Percentiles rank a stretch among this genome's conserved stretches.
These are phyloP conservation scores for Tephrocybe rancida DNA, from an alignment of 768 basidiomycete species.

Conservation along the genomic window DNA sequence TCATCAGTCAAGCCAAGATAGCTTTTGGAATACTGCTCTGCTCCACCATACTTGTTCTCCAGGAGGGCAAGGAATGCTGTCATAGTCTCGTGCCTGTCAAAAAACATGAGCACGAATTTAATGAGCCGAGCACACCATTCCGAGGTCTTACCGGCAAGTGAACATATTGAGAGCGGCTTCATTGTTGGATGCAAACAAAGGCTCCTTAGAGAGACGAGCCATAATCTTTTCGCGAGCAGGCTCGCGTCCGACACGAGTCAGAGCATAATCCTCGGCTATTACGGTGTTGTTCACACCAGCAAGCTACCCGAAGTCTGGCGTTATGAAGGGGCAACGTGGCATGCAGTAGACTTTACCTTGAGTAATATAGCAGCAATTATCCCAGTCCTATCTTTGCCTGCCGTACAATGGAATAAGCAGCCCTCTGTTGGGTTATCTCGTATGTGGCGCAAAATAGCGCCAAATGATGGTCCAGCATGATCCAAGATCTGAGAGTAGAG, in stretches of 20 bases:
- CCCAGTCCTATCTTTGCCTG: conserved; percentile 85
- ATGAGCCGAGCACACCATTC: not conserved
- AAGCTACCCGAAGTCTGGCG: conserved; percentile 45
- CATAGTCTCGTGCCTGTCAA: conserved; percentile 72
- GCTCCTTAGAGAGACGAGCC: conserved; percentile 66
- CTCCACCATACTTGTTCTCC: conserved; percentile 67
- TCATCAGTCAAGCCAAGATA: conserved; percentile 61
- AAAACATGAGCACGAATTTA: conserved; percentile 2
- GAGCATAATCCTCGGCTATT: conserved; percentile 74
- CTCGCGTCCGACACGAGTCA: conserved; percentile 80
- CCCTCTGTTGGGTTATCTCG: conserved; percentile 67
- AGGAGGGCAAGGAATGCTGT: conserved; percentile 64
- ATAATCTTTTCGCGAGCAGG: conserved; percentile 74
- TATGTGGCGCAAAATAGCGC: conserved; percentile 72
- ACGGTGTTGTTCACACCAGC: conserved; percentile 67
- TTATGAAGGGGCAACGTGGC: not conserved
- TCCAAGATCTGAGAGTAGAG: conserved; percentile 83
- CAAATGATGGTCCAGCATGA: conserved; percentile 68
- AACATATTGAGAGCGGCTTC: conserved; percentile 85
- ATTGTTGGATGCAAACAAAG: conserved; percentile 71
- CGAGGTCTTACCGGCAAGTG: conserved; percentile 60
- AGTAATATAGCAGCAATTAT: conserved; percentile 73
- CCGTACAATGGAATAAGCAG: conserved; percentile 81
- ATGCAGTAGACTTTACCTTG: conserved; percentile 44
- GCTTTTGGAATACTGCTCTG: conserved; percentile 59